Conservation (phyloP, 1,284 basidiomycete genomes). For the Cutaneotrichosporon sp. region DNA sequence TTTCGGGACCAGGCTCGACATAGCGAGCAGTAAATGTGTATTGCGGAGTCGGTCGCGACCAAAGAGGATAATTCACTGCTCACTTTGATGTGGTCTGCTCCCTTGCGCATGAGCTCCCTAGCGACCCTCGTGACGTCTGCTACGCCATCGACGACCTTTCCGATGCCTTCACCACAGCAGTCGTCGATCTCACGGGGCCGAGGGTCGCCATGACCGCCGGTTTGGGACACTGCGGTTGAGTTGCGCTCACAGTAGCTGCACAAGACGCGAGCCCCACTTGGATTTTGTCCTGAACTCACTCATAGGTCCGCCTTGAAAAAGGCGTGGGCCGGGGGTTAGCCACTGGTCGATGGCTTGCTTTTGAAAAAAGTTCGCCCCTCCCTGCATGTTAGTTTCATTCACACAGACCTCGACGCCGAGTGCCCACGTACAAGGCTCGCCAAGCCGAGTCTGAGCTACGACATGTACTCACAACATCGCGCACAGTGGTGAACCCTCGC, state of each 20-base stretch:
- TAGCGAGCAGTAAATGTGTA: no score
- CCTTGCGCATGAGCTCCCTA: constrained; percentile 16
- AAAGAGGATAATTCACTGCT: background rate
- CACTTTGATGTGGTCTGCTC: constrained; percentile 20
- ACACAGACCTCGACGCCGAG: no score
- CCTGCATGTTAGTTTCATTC: constrained; percentile 5
- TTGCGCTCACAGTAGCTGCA: no score
- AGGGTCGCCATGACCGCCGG: constrained; percentile 19
- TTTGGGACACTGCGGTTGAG: constrained; percentile 13
- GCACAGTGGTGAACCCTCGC: constrained; percentile 54
- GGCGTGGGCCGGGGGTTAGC: constrained; percentile 19
- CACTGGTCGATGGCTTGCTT: constrained; percentile 19
- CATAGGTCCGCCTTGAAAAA: constrained; percentile 19
- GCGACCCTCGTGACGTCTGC: background rate
- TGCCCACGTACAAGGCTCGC: no score
- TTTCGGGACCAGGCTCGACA: no score
- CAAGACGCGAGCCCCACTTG: no score
- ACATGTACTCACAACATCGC: constrained; percentile 42
- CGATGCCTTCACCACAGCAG: background rate
- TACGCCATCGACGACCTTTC: constrained; percentile 11
- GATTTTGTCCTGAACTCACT: no score
- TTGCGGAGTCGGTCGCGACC: no score
- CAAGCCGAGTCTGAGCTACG: no score
- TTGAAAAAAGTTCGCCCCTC: constrained; percentile 20
- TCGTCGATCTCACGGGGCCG: constrained; percentile 1